phyloP scores from a whole-genome alignment of 1,284 basidiomycete genomes.

The Takashimella koratensis region DNA sequence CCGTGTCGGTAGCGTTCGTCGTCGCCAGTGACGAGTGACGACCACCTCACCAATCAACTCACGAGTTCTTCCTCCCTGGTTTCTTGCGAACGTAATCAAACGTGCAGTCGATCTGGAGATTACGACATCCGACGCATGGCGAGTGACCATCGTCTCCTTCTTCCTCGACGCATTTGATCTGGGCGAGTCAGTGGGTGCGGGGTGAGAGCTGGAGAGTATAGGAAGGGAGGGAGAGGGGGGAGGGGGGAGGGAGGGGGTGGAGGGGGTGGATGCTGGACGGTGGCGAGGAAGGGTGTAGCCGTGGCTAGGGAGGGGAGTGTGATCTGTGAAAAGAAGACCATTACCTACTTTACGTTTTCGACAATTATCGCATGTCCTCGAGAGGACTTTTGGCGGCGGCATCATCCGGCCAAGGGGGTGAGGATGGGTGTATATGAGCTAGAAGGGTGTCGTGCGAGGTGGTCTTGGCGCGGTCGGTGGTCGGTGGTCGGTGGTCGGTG shows the following conservation, averaged over 20 bases:
- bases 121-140: conserved; percentile 40
- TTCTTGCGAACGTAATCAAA: conserved; percentile 44
- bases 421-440: neutral
- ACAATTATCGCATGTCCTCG: conserved; percentile 40
- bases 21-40: no score
- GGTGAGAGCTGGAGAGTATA: neutral
- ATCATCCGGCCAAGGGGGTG: neutral
- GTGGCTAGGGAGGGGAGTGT: neutral
- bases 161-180: conserved; percentile 40
- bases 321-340: neutral
- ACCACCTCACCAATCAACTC: no score
- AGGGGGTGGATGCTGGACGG: no score
- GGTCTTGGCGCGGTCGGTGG: no score
- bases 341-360: conserved; percentile 37
- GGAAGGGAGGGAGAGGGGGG: neutral
- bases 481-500: no score
- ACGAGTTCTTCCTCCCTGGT: conserved; percentile 46
- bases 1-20: no score
- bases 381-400: neutral
- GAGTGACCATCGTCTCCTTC: neutral
- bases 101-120: conserved; percentile 39
- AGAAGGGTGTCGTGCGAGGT: neutral
- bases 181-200: neutral
- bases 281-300: no score
- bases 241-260: neutral